A percentile compares a stretch with the other conserved stretches of the same genome.
Evolutionary conservation across 257 asterid genomes (phyloP).

Genomic region (Lantana camara): DNA sequence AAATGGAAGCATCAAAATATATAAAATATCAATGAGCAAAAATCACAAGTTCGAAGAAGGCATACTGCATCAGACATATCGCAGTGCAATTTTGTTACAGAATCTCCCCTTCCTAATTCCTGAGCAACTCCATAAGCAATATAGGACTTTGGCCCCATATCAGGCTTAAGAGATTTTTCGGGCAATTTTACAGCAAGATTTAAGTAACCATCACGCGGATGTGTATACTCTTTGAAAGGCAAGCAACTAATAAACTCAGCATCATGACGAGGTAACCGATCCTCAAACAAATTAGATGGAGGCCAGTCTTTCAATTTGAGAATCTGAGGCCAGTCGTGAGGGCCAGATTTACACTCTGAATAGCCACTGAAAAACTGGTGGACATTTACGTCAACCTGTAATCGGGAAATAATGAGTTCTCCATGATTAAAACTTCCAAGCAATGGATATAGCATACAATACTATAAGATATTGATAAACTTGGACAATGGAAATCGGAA

Average conservation of each 20-base stretch:
- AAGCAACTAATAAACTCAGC: conserved; percentile 75
- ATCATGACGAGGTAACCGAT: conserved; percentile 81
- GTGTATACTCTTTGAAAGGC: conserved; percentile 87
- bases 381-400: conserved; percentile 67
- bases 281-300: conserved; percentile 73
- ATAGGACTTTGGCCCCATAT: conserved; percentile 94
- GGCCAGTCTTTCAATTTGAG: conserved; percentile 96
- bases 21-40: conserved; percentile 10
- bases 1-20: not conserved
- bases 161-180: conserved; percentile 55
- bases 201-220: conserved; percentile 62
- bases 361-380: conserved; percentile 73
- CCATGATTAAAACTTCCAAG: conserved; percentile 12
- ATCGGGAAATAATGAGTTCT: conserved; percentile 20
- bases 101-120: conserved; percentile 92
- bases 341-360: conserved; percentile 39
- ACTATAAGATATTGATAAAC: not conserved
- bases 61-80: conserved; percentile 96
- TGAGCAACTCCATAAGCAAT: conserved; percentile 84
- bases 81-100: conserved; percentile 89
- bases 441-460: conserved; percentile 10
- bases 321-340: conserved; percentile 61
- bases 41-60: conserved; percentile 25
- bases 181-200: conserved; percentile 80
- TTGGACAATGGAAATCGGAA: conserved; percentile 1